phyloP scores from a whole-genome alignment of 371 early-diverging fungal genomes.

The Batrachochytrium dendrobatidis region DNA sequence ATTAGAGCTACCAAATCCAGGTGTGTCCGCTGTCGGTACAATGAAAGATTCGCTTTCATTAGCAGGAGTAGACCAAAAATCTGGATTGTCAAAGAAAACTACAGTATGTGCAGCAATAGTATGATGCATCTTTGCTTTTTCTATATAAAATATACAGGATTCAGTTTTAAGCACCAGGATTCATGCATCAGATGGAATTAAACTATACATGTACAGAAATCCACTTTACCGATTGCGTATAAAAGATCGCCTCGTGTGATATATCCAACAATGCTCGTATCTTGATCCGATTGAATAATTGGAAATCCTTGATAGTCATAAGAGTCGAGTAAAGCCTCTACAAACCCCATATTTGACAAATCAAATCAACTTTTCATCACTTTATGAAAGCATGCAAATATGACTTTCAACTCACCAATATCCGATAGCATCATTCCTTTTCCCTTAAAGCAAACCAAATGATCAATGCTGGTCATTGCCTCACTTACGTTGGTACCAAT shows the following conservation, averaged over 20 bases:
- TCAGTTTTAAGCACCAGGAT: slow-evolving; percentile 3
- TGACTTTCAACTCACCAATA: slow-evolving; percentile 10
- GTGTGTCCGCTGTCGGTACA: background rate
- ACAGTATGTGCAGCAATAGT: slow-evolving; percentile 6
- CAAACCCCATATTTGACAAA: background rate
- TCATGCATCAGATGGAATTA: too few relatives aligned
- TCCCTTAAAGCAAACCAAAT: slow-evolving; percentile 47
- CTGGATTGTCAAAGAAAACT: slow-evolving; percentile 17
- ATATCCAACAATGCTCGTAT: slow-evolving; percentile 49
- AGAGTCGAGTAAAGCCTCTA: background rate
- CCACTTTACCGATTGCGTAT: slow-evolving; percentile 34
- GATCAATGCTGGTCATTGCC: slow-evolving; percentile 27
- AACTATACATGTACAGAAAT: too few relatives aligned
- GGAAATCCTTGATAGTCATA: slow-evolving; percentile 28
- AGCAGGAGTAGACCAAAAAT: background rate
- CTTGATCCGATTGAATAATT: slow-evolving; percentile 40
- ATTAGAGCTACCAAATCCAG: background rate
- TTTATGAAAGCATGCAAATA: background rate
- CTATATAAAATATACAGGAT: slow-evolving; percentile 2
- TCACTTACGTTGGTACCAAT: slow-evolving; percentile 15
- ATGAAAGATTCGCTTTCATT: background rate
- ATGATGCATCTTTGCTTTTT: slow-evolving; percentile 8
- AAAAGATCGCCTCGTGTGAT: slow-evolving; percentile 13
- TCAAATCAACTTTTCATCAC: background rate
- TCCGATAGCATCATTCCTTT: slow-evolving; percentile 44